Conservation (phyloP, 2,329 filamentous ascomycete genomes). For the Magnaporthiopsis incrustans region DNA sequence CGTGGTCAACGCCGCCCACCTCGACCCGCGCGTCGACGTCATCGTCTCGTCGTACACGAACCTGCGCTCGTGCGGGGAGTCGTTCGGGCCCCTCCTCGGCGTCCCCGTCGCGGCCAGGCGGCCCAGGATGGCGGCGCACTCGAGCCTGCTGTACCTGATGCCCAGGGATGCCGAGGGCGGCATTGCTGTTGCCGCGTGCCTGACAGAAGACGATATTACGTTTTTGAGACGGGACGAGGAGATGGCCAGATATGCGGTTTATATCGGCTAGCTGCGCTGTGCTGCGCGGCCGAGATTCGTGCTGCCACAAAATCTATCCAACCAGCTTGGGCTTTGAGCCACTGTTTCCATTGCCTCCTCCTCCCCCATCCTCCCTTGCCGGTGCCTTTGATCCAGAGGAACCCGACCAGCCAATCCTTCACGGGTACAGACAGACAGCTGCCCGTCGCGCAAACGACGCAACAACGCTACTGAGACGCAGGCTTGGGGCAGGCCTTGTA, state of each 20-base stretch:
- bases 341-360: no score
- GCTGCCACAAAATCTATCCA: no score
- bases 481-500: neutral
- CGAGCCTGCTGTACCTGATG: constrained; percentile 43
- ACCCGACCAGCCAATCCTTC: no score
- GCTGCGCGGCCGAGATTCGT: no score
- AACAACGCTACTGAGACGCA: no score
- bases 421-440: no score
- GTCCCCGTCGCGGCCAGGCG: constrained; percentile 37
- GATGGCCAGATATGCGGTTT: constrained; percentile 30
- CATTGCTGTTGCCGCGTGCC: constrained; percentile 34
- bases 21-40: constrained; percentile 32
- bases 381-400: no score
- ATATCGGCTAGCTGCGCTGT: constrained; percentile 18
- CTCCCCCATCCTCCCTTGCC: no score
- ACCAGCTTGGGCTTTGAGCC: no score
- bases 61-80: constrained; percentile 31
- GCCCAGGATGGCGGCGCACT: constrained; percentile 35
- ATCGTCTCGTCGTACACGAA: constrained; percentile 48
- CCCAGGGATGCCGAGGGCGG: constrained; percentile 34
- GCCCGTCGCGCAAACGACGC: no score
- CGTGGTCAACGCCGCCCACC: constrained; percentile 24
- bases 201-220: constrained; percentile 39
- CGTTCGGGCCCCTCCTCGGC: constrained; percentile 40
- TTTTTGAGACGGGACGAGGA: constrained; percentile 32